Evolutionary conservation across 2,329 filamentous ascomycete species (phyloP).

Genomic region (Parastagonospora avenae): DNA sequence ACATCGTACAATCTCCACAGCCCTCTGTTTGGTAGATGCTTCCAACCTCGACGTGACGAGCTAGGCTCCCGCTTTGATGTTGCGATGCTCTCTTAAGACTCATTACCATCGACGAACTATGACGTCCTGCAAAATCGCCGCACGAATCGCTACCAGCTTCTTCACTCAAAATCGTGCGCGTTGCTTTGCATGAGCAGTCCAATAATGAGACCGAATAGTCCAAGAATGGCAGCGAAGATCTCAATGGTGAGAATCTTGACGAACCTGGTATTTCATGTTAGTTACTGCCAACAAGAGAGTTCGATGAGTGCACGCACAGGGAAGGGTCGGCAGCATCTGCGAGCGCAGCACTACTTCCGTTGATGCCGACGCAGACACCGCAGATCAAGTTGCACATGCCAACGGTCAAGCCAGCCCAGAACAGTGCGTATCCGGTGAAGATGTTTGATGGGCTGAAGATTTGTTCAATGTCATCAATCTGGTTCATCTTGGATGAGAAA

Average conservation of each 20-base stretch:
- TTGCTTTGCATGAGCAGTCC: constrained; percentile 87
- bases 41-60: too few species aligned
- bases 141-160: neutral
- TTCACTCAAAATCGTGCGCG: constrained; percentile 70
- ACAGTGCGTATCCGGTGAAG: constrained; percentile 93
- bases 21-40: neutral
- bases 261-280: constrained; percentile 64
- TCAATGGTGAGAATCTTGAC: constrained; percentile 99
- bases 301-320: constrained; percentile 66
- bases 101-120: too few species aligned
- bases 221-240: constrained; percentile 97
- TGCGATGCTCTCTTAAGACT: too few species aligned
- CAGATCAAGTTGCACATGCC: constrained; percentile 96
- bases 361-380: constrained; percentile 95
- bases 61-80: too few species aligned
- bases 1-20: constrained; percentile 31
- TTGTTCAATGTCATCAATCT: constrained; percentile 67
- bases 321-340: constrained; percentile 92
- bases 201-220: constrained; percentile 94
- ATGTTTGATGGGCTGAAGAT: constrained; percentile 79
- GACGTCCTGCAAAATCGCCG: too few species aligned
- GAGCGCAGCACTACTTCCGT: constrained; percentile 93
- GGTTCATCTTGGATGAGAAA: constrained; percentile 85
- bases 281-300: neutral
- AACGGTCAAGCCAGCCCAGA: constrained; percentile 94